Evolutionary conservation across 352 stramenopile genomes (phyloP).

Genomic region (Peronospora tabacina): DNA sequence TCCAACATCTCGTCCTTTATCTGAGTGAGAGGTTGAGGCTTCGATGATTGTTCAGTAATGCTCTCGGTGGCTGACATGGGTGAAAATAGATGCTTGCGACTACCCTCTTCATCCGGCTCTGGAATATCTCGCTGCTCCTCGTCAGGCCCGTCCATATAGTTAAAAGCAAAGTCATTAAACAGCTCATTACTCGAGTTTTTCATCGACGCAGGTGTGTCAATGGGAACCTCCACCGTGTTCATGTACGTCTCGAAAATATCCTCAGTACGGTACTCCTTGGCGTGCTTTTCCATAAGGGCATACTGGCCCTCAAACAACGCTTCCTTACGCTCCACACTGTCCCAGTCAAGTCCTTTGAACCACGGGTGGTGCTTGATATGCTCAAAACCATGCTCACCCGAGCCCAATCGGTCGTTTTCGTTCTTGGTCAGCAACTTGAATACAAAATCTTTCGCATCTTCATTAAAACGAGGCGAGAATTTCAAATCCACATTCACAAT

Average conservation of each 20-base stretch:
- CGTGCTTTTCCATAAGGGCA: slow-evolving; percentile 72
- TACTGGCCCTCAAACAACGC: slow-evolving; percentile 59
- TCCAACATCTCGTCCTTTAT: slow-evolving; percentile 37
- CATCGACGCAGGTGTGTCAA: slow-evolving; percentile 76
- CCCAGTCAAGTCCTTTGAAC: slow-evolving; percentile 85
- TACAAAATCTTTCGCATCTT: slow-evolving; percentile 82
- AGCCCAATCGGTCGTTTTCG: slow-evolving; percentile 88
- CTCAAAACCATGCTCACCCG: slow-evolving; percentile 78
- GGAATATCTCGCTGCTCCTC: slow-evolving; percentile 43
- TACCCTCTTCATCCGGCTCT: slow-evolving; percentile 34
- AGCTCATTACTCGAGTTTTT: slow-evolving; percentile 63
- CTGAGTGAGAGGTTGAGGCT: slow-evolving; percentile 11
- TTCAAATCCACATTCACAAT: slow-evolving; percentile 81
- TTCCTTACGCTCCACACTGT: slow-evolving; percentile 50
- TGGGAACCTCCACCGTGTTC: slow-evolving; percentile 75
- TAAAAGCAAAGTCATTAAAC: slow-evolving; percentile 81
- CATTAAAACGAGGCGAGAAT: slow-evolving; percentile 72
- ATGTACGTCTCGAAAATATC: slow-evolving; percentile 87
- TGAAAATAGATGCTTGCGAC: slow-evolving; percentile 19
- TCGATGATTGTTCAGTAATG: slow-evolving; percentile 14
- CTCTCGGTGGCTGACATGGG: slow-evolving; percentile 22
- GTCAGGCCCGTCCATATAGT: slow-evolving; percentile 60
- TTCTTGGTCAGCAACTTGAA: slow-evolving; percentile 91
- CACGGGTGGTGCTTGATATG: slow-evolving; percentile 85
- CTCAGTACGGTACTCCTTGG: slow-evolving; percentile 68